Percentiles rank a stretch among this genome's conserved stretches.
Evolutionary conservation across 805 yeast genomes (phyloP).

Genomic region (Komagataella ulmi): DNA sequence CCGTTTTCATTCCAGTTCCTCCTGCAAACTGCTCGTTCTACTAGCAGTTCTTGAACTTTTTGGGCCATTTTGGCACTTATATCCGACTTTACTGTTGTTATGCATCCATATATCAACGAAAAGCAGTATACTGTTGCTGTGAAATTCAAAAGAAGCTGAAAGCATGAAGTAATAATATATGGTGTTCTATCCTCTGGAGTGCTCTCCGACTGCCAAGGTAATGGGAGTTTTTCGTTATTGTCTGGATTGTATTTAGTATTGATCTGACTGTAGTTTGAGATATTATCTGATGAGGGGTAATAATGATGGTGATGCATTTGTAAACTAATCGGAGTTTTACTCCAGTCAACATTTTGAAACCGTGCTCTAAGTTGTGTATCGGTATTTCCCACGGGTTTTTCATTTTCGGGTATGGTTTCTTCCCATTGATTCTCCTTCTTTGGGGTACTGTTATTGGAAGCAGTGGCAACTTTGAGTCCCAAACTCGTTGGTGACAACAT

Average conservation of each 20-base stretch:
- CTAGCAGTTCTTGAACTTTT: slow-evolving; percentile 27
- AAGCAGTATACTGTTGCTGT: slow-evolving; percentile 29
- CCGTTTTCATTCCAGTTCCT: slow-evolving; percentile 37
- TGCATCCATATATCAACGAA: slow-evolving; percentile 26
- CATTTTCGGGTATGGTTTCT: neutral
- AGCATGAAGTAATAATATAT: slow-evolving; percentile 45
- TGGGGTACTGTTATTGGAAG: neutral
- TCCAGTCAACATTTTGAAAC: neutral
- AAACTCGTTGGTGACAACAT: slow-evolving; percentile 9
- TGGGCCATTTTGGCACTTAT: slow-evolving; percentile 35
- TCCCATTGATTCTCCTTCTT: neutral
- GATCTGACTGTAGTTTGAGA: neutral
- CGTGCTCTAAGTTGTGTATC: neutral
- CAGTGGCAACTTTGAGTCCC: slow-evolving; percentile 11
- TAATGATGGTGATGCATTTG: slow-evolving; percentile 36
- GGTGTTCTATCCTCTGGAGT: slow-evolving; percentile 39
- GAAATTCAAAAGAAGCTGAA: slow-evolving; percentile 42
- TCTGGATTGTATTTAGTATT: neutral
- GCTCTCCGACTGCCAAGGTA: slow-evolving; percentile 43
- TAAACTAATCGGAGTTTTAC: slow-evolving; percentile 10
- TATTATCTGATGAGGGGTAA: slow-evolving; percentile 10
- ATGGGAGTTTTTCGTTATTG: slow-evolving; percentile 24
- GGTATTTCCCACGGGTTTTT: slow-evolving; percentile 1
- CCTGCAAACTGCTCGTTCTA: slow-evolving; percentile 42
- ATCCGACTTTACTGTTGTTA: slow-evolving; percentile 40